Evolutionary conservation across 192 early-diverging fungal species (phyloP), one percentile per base, ranked within the genome.

Genomic region (Coemansia asiatica): DNA sequence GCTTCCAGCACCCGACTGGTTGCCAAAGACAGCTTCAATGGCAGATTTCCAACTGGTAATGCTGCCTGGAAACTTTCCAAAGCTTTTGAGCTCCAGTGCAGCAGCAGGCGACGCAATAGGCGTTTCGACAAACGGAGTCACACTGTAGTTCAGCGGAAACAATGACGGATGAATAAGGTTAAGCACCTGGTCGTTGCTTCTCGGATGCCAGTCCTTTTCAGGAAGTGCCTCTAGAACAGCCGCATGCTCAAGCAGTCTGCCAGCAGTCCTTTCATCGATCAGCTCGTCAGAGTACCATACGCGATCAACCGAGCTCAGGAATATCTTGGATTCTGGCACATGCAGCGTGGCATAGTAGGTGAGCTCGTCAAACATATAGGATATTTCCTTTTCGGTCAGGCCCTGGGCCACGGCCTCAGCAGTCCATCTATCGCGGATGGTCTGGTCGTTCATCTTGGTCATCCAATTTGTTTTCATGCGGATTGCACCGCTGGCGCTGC

Each of bases 111-210:
- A 51, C 12, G 28, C 33, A 19, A 44, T 67, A 18, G 57, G 25
- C 35, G 25, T 33, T 16, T 6, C 13, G 6, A 59, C 19, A 5
- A 69, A 23, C 1, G 26, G 26, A 1, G 67, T 57, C 2, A n/a
- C 10, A 2, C 15, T 23, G 50, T 68, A 68, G 18, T 74, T 16
- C 25, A 82, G 60, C 19, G 67, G 68, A 40, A 46, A 75, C 26
- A 83, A 51, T 6, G 76, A 83, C 35, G 76, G 81, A 31, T 79
- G 71, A n/a, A 83, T 61, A 18, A 83, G 48, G 22, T 75, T 66
- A 6, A 71, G 62, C 15, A 83, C 72, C 63, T 69, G 66, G 15
- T 72, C 33, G 49, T 72, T 44, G 19, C 59, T 64, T 7, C 63
- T 51, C 2, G 67, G 62, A 54, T 75, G 79, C 74, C 74, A 82